Evolutionary conservation across 306 rosid species (phyloP).

Genomic region (Quercus rubra): DNA sequence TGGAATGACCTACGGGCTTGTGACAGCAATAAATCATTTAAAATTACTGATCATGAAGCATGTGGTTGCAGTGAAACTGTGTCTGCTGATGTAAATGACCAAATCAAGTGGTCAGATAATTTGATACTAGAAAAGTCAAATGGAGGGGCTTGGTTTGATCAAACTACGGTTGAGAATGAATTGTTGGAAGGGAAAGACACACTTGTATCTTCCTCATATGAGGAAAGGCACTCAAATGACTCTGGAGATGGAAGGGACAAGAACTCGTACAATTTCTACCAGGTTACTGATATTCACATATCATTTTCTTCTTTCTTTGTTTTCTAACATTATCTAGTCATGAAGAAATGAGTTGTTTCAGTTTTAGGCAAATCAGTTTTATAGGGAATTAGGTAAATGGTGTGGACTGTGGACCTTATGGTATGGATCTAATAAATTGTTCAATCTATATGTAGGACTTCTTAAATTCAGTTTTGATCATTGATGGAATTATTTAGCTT

Average conservation of each 20-base stretch:
- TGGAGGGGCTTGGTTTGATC: conserved; percentile 37
- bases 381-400: neutral
- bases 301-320: conserved; percentile 6
- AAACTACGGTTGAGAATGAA: conserved; percentile 38
- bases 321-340: conserved; percentile 1
- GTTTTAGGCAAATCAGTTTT: neutral
- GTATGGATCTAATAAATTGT: neutral
- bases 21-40: conserved; percentile 27
- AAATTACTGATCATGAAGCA: conserved; percentile 31
- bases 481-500: neutral
- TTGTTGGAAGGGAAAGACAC: conserved; percentile 37
- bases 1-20: conserved; percentile 63
- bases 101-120: conserved; percentile 20
- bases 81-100: conserved; percentile 36
- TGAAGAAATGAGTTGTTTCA: neutral
- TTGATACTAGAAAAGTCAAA: conserved; percentile 24
- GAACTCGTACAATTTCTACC: conserved; percentile 77
- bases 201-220: conserved; percentile 46
- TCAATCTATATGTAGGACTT: neutral
- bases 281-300: conserved; percentile 44
- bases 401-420: neutral
- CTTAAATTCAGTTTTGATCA: neutral
- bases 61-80: conserved; percentile 32
- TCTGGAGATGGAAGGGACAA: conserved; percentile 50
- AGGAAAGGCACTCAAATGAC: conserved; percentile 42